Percentiles rank a stretch among this genome's conserved stretches.
Conservation (phyloP, 2,329 filamentous ascomycete genomes). For the Fusarium newnesense region DNA sequence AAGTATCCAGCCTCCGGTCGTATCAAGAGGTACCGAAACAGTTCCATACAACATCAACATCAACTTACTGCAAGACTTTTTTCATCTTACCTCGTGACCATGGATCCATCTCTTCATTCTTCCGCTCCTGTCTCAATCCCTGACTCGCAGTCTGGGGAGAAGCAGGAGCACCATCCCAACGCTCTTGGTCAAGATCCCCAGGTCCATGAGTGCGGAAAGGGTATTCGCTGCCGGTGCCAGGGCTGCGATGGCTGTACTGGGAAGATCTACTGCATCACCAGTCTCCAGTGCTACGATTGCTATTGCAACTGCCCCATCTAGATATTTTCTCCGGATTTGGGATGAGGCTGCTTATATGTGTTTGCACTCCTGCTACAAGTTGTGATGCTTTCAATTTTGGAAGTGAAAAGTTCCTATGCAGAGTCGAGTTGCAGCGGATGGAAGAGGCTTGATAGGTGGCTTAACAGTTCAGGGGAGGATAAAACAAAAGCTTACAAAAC, state of each 20-base stretch:
- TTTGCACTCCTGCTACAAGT: neutral
- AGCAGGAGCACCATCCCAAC: neutral
- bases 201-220: neutral
- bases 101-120: neutral
- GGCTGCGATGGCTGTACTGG: neutral
- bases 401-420: too few species aligned
- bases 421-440: neutral
- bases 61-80: neutral
- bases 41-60: neutral
- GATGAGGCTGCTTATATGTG: neutral
- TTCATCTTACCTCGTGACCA: neutral
- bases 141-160: neutral
- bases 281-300: constrained; percentile 5
- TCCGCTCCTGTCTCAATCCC: fast-evolving
- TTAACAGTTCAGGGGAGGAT: neutral
- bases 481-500: fast-evolving
- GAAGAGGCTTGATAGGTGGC: neutral
- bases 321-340: fast-evolving
- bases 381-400: neutral
- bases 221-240: neutral
- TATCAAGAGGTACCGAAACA: neutral
- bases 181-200: fast-evolving
- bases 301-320: constrained; percentile 3
- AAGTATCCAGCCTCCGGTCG: neutral
- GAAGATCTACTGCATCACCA: constrained; percentile 1